Conservation (phyloP, 2,329 filamentous ascomycete species). For the Neurospora crassa region DNA sequence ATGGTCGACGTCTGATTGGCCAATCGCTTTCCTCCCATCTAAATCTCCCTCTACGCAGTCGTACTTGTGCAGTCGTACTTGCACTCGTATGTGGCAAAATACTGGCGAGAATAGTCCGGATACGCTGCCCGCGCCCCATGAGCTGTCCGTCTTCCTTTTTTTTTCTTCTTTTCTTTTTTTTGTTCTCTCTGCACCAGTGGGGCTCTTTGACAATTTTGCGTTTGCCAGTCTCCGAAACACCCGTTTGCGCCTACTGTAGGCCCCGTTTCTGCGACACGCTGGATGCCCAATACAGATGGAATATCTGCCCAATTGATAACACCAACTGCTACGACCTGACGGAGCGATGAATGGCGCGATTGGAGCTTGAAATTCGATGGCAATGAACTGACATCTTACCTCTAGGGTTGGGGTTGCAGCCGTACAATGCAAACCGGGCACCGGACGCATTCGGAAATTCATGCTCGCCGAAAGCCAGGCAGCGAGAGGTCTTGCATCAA, state of each 20-base stretch:
- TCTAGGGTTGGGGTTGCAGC: not conserved
- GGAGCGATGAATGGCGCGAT: not conserved
- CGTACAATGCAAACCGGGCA: not conserved
- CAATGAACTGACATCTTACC: not conserved
- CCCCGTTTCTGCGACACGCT: not conserved
- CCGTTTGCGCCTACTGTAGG: not conserved
- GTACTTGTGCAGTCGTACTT: not conserved
- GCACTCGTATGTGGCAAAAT: not conserved
- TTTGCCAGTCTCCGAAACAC: not conserved
- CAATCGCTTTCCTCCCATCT: not conserved
- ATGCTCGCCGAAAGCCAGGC: not conserved
- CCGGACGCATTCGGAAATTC: not conserved
- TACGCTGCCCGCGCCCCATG: not conserved
- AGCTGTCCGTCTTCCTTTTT: not conserved
- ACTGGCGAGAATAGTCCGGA: not conserved
- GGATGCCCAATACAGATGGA: not conserved
- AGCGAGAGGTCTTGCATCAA: not conserved
- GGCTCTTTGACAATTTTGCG: not conserved
- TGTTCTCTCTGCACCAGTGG: not conserved
- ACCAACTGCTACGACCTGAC: not conserved
- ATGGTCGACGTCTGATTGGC: not conserved
- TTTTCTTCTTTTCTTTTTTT: not conserved
- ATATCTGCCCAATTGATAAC: not conserved
- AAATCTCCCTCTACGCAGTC: not conserved
- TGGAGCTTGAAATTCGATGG: not conserved